Conservation (phyloP, 805 yeast species). For the Ogataea pilisensis region DNA sequence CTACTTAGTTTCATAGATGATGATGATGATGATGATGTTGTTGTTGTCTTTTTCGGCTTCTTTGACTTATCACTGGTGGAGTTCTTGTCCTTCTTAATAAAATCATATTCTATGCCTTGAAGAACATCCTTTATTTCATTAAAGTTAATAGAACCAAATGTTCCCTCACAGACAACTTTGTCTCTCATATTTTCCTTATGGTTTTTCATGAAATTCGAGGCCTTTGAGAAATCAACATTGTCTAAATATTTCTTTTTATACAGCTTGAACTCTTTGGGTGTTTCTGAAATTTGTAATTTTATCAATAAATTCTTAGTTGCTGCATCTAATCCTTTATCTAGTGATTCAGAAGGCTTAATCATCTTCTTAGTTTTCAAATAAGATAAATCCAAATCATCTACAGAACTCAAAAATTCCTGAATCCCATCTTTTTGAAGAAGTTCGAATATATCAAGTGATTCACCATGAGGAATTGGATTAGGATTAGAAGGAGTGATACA, state of each 20-base stretch:
- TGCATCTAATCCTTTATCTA: conserved; percentile 26
- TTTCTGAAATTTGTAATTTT: conserved; percentile 28
- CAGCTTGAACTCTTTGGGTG: conserved; percentile 27
- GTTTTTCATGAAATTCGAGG: conserved; percentile 14
- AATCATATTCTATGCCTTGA: conserved; percentile 7
- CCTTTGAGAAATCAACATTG: conserved; percentile 11
- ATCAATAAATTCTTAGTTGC: conserved; percentile 22
- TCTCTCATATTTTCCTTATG: conserved; percentile 15
- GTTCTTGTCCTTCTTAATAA: conserved; percentile 1
- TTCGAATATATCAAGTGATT: conserved; percentile 56
- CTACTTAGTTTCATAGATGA: too few relatives aligned
- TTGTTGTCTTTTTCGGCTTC: neutral
- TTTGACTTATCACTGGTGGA: neutral
- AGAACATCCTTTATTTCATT: conserved; percentile 21
- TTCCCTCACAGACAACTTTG: conserved; percentile 17
- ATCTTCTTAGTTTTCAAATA: conserved; percentile 8
- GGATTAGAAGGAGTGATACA: conserved; percentile 90
- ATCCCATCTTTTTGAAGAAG: conserved; percentile 42
- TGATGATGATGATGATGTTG: too few relatives aligned
- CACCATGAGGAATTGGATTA: conserved; percentile 70
- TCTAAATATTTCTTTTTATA: conserved; percentile 19
- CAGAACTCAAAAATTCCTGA: conserved; percentile 21
- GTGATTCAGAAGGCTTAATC: conserved; percentile 22
- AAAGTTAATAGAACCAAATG: conserved; percentile 15
- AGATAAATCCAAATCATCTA: conserved; percentile 13